Evolutionary conservation across 1,139 yeast species (phyloP), one percentile per base, ranked within the genome.

Genomic region (Geotrichum macrosporum): DNA sequence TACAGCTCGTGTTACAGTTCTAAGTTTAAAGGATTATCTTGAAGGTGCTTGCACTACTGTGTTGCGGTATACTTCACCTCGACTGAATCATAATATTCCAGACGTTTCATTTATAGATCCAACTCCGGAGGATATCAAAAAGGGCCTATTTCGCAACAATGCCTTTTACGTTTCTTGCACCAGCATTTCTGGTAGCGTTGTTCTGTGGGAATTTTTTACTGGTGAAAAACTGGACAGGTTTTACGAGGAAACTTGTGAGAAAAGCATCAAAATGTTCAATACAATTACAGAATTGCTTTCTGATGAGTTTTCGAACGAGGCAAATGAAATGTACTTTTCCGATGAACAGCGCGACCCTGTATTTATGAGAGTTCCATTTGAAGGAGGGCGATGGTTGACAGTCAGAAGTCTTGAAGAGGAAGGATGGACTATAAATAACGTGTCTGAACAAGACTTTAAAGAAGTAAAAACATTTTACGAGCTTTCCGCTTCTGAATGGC

Each of bases 31-130:
- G 19, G 44, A 33, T 3, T 13, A 32, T 4, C 15, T 41, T 6
- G 33, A 15, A n/a, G 35, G 35, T 20, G 19, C 22, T 9, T 19
- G 38, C 20, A 34, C 22, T 24, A 20, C 30, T 5, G 46, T 29
- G 15, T 10, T 20, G 3, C 27, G 26, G 10, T 45, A 33, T 43
- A 26, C 50, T 12, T 65, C 78, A 3, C 76, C 72, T 22, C 71
- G 67, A 40, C 52, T 81, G 13, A 58, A 71, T 9, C 82, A 79
- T 55, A 81, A 82, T 56, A 71, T 82, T 12, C 87, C 88, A 0
- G 78, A 73, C 47, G 75, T 79, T 1, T 65, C 74, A 21, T 70
- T 79, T 46, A 54, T 75, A 2, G 56, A 55, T 4, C 60, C 62
- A 22, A 55, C 55, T 1, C 55, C 47, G 3, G 52, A 44, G 1